Base-by-base conservation (phyloP, 495 filamentous ascomycete species). In the Xylaria castorea region DNA sequence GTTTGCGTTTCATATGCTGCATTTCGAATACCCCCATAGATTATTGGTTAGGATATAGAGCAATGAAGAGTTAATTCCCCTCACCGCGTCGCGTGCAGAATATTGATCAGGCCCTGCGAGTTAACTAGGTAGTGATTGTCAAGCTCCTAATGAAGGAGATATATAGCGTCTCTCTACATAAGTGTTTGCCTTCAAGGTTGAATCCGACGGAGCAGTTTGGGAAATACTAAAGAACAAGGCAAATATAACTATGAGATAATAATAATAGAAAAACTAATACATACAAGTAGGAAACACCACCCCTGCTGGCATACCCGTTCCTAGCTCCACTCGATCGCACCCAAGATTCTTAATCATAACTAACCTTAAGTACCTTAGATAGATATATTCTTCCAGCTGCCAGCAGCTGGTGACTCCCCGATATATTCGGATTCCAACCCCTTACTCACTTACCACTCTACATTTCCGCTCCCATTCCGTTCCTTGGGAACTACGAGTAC, bases 21-120 rank as follows among this genome's bases (percentile, higher is more conserved):
- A 51, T 53, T 63, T 53, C 11, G 61, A 58, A 71, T 71, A 71
- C 69, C 69, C 69, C 69, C 20, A 71, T 71, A 71, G 69, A 71
- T 44, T 65, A 71, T 64, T 71, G 68, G 12, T 71, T 71, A 63
- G 68, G 36, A 51, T 53, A 64, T 71, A 71, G 40, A 71, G 34
- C 34, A 61, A 57, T 60, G 53, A 61, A 42, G 67, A 25, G 48
- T 58, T 40, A 48, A 25, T 61, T 7, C 40, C 51, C 53, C 6
- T 32, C 9, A 7, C n/a, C n/a, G 5, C 34, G 12, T 67, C 18
- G n/a, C n/a, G 3, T 38, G 3, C n/a, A 42, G n/a, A 25, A 22
- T 3, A n/a, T 25, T 5, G 8, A 61, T 8, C 5, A 32, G 30
- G 18, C 30, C 27, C 5, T 57, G 53, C 5, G 3, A 30, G 25